Evolutionary conservation across 108 stramenopile genomes (phyloP).

Genomic region (Chaetoceros tenuissimus): DNA sequence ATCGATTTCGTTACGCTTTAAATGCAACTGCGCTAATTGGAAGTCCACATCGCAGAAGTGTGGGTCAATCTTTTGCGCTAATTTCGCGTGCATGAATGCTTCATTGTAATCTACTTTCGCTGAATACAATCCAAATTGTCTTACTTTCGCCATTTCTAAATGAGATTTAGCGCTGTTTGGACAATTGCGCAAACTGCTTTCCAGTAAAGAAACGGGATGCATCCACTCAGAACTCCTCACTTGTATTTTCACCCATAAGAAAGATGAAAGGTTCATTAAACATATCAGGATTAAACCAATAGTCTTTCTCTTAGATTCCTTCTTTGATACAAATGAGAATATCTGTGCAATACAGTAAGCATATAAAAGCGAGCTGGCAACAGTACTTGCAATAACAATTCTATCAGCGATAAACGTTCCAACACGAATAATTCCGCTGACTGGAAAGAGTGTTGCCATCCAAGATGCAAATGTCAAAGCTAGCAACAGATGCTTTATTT

Average conservation of each 20-base stretch:
- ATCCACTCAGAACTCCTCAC: constrained; percentile 67
- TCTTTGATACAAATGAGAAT: background rate
- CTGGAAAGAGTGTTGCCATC: constrained; percentile 69
- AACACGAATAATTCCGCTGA: constrained; percentile 69
- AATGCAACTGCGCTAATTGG: constrained; percentile 62
- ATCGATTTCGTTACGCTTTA: constrained; percentile 42
- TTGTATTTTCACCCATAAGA: constrained; percentile 22
- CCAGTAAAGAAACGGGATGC: constrained; percentile 47
- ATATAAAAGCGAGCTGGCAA: constrained; percentile 35
- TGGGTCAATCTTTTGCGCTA: constrained; percentile 65
- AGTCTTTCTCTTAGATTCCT: background rate
- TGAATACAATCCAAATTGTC: constrained; percentile 53
- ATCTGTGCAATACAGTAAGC: background rate
- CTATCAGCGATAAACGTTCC: constrained; percentile 82
- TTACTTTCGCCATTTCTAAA: constrained; percentile 71
- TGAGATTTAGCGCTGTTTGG: constrained; percentile 72
- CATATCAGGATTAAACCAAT: too few relatives aligned
- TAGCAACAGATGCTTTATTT: constrained; percentile 26
- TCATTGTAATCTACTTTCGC: constrained; percentile 43
- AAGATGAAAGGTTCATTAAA: background rate
- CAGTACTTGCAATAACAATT: constrained; percentile 62
- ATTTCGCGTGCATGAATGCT: constrained; percentile 36
- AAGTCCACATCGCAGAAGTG: constrained; percentile 71
- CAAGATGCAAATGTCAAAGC: constrained; percentile 46
- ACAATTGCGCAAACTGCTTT: constrained; percentile 56